phyloP scores from a whole-genome alignment of 495 filamentous ascomycete species.

The Penicillium tannophilum region DNA sequence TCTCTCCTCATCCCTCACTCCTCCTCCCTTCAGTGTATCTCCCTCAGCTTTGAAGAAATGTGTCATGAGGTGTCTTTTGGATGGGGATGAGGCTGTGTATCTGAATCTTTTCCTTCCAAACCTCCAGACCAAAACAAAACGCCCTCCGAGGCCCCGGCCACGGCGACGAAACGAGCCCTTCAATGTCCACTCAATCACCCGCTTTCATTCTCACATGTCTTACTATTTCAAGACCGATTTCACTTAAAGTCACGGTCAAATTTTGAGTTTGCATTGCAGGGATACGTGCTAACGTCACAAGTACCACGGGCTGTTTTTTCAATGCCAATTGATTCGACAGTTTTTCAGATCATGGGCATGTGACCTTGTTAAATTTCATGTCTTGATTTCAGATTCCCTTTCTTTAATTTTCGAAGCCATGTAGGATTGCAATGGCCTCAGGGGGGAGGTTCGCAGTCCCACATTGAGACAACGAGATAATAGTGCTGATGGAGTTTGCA shows the following conservation, averaged over 20 bases:
- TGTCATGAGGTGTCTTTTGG: too few relatives aligned
- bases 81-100: too few relatives aligned
- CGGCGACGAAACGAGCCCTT: background rate
- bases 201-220: background rate
- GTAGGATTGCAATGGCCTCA: conserved; percentile 30
- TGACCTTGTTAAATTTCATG: background rate
- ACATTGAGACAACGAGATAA: conserved; percentile 19
- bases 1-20: background rate
- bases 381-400: background rate
- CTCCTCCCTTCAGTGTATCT: background rate
- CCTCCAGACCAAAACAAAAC: background rate
- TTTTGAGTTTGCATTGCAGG: background rate
- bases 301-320: background rate
- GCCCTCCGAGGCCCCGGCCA: background rate
- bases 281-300: background rate
- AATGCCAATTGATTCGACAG: background rate
- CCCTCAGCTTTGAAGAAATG: too few relatives aligned
- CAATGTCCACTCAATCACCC: background rate
- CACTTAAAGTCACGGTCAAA: background rate
- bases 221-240: background rate
- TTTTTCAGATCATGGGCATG: background rate
- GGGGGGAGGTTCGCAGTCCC: conserved; percentile 28
- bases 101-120: background rate
- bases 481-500: conserved; percentile 29
- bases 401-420: conserved; percentile 14